Evolutionary conservation across 208 protist species (phyloP).

Genomic region (Wallacemonas collosoma): DNA sequence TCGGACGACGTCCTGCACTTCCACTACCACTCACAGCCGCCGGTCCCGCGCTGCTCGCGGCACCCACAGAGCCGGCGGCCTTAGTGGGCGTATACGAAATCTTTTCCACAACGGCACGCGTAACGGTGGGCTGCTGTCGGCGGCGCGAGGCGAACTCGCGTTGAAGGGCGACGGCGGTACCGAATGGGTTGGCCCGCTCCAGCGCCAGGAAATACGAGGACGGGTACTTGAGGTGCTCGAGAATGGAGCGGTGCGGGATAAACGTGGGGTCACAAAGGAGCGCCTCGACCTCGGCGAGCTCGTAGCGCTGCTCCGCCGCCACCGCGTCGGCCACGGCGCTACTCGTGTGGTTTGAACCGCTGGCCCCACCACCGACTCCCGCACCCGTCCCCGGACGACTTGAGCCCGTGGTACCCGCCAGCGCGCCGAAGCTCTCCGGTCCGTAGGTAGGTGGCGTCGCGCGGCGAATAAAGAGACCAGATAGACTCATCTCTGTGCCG

Average conservation of each 20-base stretch:
- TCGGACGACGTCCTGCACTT: not conserved
- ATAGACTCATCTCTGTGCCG: not conserved
- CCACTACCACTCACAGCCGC: no score
- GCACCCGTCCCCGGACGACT: constrained; percentile 1
- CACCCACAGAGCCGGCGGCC: no score
- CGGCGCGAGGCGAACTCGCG: constrained; percentile 24
- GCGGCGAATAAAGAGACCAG: not conserved
- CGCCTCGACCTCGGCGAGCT: constrained; percentile 23
- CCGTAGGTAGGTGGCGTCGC: not conserved
- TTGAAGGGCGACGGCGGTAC: constrained; percentile 20
- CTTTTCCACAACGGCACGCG: constrained; percentile 5
- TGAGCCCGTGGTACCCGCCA: not conserved
- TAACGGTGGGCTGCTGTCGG: constrained; percentile 2
- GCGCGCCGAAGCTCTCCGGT: not conserved
- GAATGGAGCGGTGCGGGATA: constrained; percentile 27
- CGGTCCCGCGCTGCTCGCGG: no score
- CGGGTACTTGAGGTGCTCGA: constrained; percentile 31
- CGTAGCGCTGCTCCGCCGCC: constrained; percentile 25
- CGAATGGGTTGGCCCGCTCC: constrained; percentile 25
- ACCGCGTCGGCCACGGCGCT: not conserved
- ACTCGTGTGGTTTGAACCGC: not conserved
- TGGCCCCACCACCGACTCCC: constrained; percentile 2
- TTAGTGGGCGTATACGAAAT: constrained; percentile 4
- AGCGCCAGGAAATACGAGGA: constrained; percentile 39
- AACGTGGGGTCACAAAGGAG: constrained; percentile 20